Base-by-base conservation (phyloP, 257 asterid species). In the Vinca minor region DNA sequence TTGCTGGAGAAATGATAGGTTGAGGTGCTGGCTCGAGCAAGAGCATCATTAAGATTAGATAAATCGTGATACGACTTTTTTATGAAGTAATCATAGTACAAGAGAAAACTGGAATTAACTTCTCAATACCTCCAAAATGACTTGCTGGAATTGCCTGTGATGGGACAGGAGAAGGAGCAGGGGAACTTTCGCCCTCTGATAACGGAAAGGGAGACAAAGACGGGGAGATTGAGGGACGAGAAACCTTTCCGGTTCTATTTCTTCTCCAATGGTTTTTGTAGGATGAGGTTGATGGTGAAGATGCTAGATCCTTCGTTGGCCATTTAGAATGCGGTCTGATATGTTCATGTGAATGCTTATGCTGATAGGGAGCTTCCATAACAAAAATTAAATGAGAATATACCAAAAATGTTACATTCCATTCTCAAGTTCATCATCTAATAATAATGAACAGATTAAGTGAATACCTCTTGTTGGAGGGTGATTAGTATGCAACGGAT, bases 1-100 rank as follows among this genome's bases (percentile, higher is more conserved):
- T 74, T 58, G 50, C 31, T 23, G 95, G 95, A 18, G 87, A 82
- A 65, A 82, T 59, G 5, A 70, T 71, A 49, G 95, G 95, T 32
- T 82, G 72, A 60, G 69, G 72, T 70, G 74, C 71, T 44, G 91
- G 84, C 62, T 66, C 82, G 81, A 58, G n/a, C n/a, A n/a, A n/a
- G n/a, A n/a, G n/a, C n/a, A n/a, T n/a, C n/a, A n/a, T n/a, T n/a
- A 67, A 59, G 46, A 66, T 69, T 62, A 66, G 21, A 65, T 59
- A 64, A 63, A 36, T 14, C 28, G 9, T 21, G 28, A 29, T 23
- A 3, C 18, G 32, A 44, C 3, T n/a, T n/a, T 14, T 26, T 35
- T 66, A 66, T 45, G 48, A 62, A 25, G 29, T 6, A 45, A 36
- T 26, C 62, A 18, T 20, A 47, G 59, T 6, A 45, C 14, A 64